Percentiles rank a stretch among this genome's conserved stretches.
Conservation (phyloP, 2,329 filamentous ascomycete species). For the Didymella segeticola region DNA sequence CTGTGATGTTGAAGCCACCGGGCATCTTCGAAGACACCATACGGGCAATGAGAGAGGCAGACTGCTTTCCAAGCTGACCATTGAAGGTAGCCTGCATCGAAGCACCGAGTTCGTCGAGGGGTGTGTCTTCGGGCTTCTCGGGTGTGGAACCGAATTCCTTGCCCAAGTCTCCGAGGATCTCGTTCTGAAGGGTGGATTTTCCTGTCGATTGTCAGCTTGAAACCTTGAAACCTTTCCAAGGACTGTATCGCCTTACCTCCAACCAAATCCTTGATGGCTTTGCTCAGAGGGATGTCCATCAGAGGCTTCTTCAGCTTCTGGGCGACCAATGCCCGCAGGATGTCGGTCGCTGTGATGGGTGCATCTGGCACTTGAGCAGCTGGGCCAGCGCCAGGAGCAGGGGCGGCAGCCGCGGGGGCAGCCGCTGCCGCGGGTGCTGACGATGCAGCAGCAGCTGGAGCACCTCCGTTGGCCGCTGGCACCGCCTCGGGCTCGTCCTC, state of each 20-base stretch:
- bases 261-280: constrained; percentile 98
- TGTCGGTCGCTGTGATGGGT: constrained; percentile 86
- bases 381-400: constrained; percentile 77
- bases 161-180: constrained; percentile 95
- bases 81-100: constrained; percentile 99
- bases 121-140: constrained; percentile 97
- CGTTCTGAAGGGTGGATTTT: constrained; percentile 98
- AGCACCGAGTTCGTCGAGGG: constrained; percentile 91
- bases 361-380: constrained; percentile 85
- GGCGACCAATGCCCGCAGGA: constrained; percentile 86
- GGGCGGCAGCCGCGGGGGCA: constrained; percentile 59
- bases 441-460: constrained; percentile 53
- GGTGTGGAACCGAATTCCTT: constrained; percentile 99
- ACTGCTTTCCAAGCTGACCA: constrained; percentile 96
- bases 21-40: constrained; percentile 99
- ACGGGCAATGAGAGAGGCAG: constrained; percentile 88
- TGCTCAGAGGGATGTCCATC: constrained; percentile 86
- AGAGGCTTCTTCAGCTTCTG: constrained; percentile 98
- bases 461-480: constrained; percentile 53
- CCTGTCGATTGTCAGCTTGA: constrained; percentile 59
- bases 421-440: constrained; percentile 59
- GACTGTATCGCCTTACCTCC: constrained; percentile 68
- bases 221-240: neutral
- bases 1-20: constrained; percentile 97
- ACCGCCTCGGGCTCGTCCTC: constrained; percentile 74